Evolutionary conservation across 306 rosid genomes (phyloP).

Genomic region (Cucurbita argyrosperma): DNA sequence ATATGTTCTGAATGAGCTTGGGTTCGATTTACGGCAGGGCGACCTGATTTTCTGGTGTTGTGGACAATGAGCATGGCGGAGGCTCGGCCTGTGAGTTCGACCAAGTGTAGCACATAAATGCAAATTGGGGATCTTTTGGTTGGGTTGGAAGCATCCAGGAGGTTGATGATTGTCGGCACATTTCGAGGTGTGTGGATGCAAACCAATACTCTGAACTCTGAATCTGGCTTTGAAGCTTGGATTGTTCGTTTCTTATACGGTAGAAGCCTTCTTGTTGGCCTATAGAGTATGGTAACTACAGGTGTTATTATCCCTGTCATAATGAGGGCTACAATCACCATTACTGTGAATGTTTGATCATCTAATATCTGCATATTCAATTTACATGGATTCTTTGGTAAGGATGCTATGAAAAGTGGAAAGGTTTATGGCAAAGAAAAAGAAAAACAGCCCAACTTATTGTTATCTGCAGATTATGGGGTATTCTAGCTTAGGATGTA

Average conservation of each 20-base stretch:
- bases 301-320: conserved; percentile 71
- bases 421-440: neutral
- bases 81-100: conserved; percentile 81
- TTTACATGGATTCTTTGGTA: neutral
- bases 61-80: conserved; percentile 96
- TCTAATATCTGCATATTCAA: conserved; percentile 50
- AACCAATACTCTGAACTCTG: conserved; percentile 45
- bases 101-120: conserved; percentile 61
- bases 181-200: conserved; percentile 74
- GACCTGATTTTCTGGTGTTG: conserved; percentile 39
- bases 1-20: conserved; percentile 91
- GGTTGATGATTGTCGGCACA: conserved; percentile 76
- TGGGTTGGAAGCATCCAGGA: conserved; percentile 74
- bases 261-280: conserved; percentile 35
- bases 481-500: neutral
- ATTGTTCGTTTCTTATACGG: conserved; percentile 58
- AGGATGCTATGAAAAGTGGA: neutral
- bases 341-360: conserved; percentile 62
- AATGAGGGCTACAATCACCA: conserved; percentile 55
- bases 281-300: conserved; percentile 36
- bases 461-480: neutral
- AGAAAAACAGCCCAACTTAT: neutral
- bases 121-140: conserved; percentile 62
- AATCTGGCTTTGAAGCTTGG: conserved; percentile 39
- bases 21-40: conserved; percentile 40